Evolutionary conservation across 129 eudicot species (phyloP).

Genomic region (Dittrichia graveolens): DNA sequence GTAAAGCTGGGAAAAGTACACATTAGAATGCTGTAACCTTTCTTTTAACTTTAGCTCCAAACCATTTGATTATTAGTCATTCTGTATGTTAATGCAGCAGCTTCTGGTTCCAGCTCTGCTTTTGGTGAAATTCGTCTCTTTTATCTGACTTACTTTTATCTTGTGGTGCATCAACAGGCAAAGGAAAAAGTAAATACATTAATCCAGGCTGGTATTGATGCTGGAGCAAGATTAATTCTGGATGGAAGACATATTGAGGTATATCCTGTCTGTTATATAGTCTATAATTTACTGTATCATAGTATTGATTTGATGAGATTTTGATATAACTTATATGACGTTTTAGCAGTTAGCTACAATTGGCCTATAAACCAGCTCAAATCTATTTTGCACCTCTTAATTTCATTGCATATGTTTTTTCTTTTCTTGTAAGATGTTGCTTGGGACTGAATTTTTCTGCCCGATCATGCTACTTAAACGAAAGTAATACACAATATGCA

Average conservation of each 20-base stretch:
- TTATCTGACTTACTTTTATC: not conserved
- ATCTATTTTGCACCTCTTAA: not conserved
- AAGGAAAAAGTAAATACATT: slow-evolving; percentile 74
- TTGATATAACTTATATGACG: slow-evolving; percentile 13
- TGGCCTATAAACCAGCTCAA: not conserved
- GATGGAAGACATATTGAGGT: slow-evolving; percentile 96
- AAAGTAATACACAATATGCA: no score
- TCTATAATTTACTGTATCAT: not conserved
- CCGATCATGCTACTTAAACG: no score
- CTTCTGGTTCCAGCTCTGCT: not conserved
- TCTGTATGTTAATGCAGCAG: slow-evolving; percentile 4
- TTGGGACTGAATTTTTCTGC: no score
- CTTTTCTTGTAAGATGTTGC: no score
- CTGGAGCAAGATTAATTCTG: slow-evolving; percentile 88
- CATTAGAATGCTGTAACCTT: not conserved
- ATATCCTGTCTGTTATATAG: slow-evolving; percentile 1
- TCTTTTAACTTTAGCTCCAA: slow-evolving; percentile 2
- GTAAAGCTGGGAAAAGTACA: slow-evolving; percentile 15
- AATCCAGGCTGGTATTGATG: slow-evolving; percentile 73
- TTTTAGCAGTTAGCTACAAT: not conserved
- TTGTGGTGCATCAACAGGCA: slow-evolving; percentile 55
- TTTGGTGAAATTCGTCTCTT: not conserved
- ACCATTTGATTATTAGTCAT: not conserved
- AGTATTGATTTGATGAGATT: not conserved
- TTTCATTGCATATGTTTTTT: no score